Evolutionary conservation across 495 filamentous ascomycete species (phyloP).

Genomic region (Annulohypoxylon moriforme): DNA sequence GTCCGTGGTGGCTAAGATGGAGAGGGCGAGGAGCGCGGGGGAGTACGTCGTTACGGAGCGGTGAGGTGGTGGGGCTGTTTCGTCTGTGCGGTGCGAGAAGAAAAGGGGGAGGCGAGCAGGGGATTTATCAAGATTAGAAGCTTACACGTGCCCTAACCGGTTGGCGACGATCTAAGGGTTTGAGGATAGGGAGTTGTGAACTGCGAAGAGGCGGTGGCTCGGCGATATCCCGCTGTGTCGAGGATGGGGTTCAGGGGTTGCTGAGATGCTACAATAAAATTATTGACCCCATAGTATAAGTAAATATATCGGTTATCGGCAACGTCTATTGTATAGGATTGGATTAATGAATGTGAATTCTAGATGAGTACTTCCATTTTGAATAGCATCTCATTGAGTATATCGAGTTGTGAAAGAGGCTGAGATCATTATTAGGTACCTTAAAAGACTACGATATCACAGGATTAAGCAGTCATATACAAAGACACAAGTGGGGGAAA

Average conservation of each 20-base stretch:
- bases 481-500: not conserved
- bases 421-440: not conserved
- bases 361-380: not conserved
- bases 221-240: not conserved
- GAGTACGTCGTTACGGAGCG: slow-evolving; percentile 63
- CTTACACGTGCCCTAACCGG: not conserved
- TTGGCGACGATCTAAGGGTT: not conserved
- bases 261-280: not conserved
- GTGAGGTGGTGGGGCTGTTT: slow-evolving; percentile 30
- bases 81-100: not conserved
- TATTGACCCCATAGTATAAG: not conserved
- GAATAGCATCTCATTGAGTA: no score
- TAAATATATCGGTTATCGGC: not conserved
- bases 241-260: not conserved
- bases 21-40: slow-evolving; percentile 77
- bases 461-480: not conserved
- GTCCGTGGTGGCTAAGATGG: slow-evolving; percentile 78
- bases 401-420: no score
- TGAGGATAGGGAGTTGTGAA: not conserved
- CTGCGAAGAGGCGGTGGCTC: not conserved
- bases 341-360: not conserved
- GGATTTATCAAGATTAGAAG: not conserved
- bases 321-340: not conserved
- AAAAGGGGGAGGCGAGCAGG: not conserved
- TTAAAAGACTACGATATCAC: not conserved